These are phyloP conservation scores for Haplographium delicatum DNA, from an alignment of 495 filamentous ascomycete genomes.

Conservation along the genomic window DNA sequence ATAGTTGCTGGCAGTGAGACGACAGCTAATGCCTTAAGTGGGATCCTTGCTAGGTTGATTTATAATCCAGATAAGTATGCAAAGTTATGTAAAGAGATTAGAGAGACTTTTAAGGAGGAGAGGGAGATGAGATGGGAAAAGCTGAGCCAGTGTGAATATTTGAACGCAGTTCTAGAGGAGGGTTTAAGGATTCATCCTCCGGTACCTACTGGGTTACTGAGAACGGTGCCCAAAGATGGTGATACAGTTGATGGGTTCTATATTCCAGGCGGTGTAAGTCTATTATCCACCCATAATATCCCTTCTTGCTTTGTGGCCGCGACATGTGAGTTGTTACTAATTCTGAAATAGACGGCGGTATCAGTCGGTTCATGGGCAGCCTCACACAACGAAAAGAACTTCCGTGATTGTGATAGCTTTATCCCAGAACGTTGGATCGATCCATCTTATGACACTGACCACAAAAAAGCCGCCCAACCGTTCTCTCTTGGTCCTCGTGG, in stretches of 20 bases:
- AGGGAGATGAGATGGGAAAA: conserved; percentile 36
- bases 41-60: conserved; percentile 34
- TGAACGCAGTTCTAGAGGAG: conserved; percentile 34
- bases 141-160: conserved; percentile 19
- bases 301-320: too few species aligned
- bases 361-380: conserved; percentile 24
- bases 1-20: conserved; percentile 43
- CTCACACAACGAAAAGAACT: conserved; percentile 28
- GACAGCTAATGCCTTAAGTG: conserved; percentile 39
- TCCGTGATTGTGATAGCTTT: conserved; percentile 29
- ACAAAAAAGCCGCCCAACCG: conserved; percentile 31
- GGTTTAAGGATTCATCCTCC: conserved; percentile 33
- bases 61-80: conserved; percentile 8
- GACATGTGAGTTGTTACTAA: too few species aligned
- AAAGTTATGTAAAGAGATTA: conserved; percentile 39
- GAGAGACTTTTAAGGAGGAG: conserved; percentile 33
- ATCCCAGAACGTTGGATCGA: conserved; percentile 39
- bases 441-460: conserved; percentile 26
- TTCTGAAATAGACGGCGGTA: too few species aligned
- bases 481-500: conserved; percentile 43
- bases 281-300: too few species aligned
- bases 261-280: conserved; percentile 16
- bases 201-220: background rate
- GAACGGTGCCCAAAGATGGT: conserved; percentile 9
- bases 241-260: conserved; percentile 10